Evolutionary conservation across 106 monocot genomes (phyloP), one percentile per base, ranked within the genome.

Genomic region (Dendrobium huoshanense): DNA sequence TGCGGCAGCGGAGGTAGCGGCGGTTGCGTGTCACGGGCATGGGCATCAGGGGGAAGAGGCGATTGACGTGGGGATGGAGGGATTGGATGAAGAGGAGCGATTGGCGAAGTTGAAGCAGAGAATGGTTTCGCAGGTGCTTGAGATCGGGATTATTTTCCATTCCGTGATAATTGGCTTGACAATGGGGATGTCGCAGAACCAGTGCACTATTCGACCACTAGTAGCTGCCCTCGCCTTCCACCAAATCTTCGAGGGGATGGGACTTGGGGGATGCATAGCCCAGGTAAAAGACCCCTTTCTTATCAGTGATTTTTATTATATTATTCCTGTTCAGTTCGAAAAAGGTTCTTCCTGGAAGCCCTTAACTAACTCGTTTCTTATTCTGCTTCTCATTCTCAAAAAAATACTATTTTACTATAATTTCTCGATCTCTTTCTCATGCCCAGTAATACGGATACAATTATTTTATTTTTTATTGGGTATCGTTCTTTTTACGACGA

Each of bases 211-310:
- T 31, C 77, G 87, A 67, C 87, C 94, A 33, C 89, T 97, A 43
- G 92, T 97, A 16, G 94, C 88, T 0, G 94, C 96, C 2, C 90
- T 97, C 48, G 79, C 92, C 27, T 94, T 97, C 67, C 96, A 94
- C 79, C 96, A 97, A 89, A 82, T 94, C 51, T 97, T 97, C 67
- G 94, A 97, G 72, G 96, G 96, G 17, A 94, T 97, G 96, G 96
- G 96, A 4, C 89, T 97, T 51, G 94, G 94, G 22, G 94, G 96
- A 49, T 97, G 96, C 86, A 94, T 97, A 81, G 96, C 96, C 6
- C 93, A 96, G 96, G 96, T 96, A 67, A 83, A 85, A 33, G 10
- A 9, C 16, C 27, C 13, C 61, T 29, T 49, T 25, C 76, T 51
- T 49, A 19, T 47, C 4, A 0, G 9, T 49, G 24, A 48, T 76